Evolutionary conservation across 164 flowering plant genomes (phyloP).

Genomic region (Umbilicus rupestris): DNA sequence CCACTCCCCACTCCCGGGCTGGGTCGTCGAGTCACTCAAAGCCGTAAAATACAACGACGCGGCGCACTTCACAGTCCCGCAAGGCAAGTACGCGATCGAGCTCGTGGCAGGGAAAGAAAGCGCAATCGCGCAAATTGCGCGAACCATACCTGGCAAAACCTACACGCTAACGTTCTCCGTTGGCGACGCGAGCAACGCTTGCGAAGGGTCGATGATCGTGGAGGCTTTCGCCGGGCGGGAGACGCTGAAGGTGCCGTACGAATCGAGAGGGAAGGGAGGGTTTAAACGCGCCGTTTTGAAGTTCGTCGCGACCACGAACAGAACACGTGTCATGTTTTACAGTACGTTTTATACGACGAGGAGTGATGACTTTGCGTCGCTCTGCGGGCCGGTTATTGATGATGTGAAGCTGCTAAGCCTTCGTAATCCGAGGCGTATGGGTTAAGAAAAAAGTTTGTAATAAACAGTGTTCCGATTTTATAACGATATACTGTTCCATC

Average conservation of each 20-base stretch:
- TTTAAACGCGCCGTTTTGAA: conserved; percentile 41
- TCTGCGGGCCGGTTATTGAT: conserved; percentile 60
- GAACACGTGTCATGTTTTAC: conserved; percentile 41
- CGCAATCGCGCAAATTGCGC: conserved; percentile 45
- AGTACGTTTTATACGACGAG: conserved; percentile 51
- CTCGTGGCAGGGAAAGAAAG: conserved; percentile 74
- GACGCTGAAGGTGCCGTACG: conserved; percentile 43
- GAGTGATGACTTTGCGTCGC: conserved; percentile 37
- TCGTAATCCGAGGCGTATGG: conserved; percentile 15
- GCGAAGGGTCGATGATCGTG: conserved; percentile 63
- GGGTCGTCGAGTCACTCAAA: conserved; percentile 67
- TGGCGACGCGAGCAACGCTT: conserved; percentile 61
- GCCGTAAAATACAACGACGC: conserved; percentile 67
- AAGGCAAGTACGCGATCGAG: conserved; percentile 48
- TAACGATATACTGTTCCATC: too few species aligned
- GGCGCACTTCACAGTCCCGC: conserved; percentile 48
- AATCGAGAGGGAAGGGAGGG: conserved; percentile 52
- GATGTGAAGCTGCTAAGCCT: conserved; percentile 40
- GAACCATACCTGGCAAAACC: conserved; percentile 37
- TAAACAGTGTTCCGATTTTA: too few species aligned
- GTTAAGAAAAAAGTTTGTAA: not conserved
- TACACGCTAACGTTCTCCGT: conserved; percentile 44
- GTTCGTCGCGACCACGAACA: conserved; percentile 25
- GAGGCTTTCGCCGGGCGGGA: conserved; percentile 53
- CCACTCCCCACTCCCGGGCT: conserved; percentile 62